phyloP scores from a whole-genome alignment of 2,329 filamentous ascomycete genomes.

The Chrysoporthe cubensis region DNA sequence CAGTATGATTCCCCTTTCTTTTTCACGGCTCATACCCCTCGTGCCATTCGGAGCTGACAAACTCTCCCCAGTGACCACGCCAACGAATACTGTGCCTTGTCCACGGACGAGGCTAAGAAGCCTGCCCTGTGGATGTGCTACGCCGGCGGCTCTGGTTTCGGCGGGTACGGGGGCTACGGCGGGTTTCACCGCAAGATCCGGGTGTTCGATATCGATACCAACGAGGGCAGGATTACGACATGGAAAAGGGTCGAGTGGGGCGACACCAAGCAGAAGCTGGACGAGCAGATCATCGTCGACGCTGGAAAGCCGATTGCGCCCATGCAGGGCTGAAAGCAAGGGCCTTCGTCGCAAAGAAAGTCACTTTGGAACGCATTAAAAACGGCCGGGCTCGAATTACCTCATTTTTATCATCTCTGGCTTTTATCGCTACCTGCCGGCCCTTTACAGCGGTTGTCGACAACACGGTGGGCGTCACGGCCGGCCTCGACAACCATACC shows the following conservation, averaged over 20 bases:
- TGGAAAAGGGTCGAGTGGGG: conserved; percentile 87
- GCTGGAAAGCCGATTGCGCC: conserved; percentile 53
- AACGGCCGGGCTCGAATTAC: neutral
- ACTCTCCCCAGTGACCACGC: conserved; percentile 72
- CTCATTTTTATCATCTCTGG: neutral
- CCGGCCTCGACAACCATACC: neutral
- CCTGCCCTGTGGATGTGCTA: conserved; percentile 97
- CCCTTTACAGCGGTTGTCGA: neutral
- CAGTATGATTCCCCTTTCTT: conserved; percentile 61
- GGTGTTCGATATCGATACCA: conserved; percentile 92
- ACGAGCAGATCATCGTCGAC: conserved; percentile 70
- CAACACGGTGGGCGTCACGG: neutral
- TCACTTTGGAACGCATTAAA: neutral
- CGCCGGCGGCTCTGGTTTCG: conserved; percentile 87
- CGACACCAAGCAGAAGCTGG: conserved; percentile 54
- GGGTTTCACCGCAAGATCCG: conserved; percentile 82
- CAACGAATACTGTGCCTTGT: conserved; percentile 92
- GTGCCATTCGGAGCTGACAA: conserved; percentile 31
- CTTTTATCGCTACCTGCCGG: neutral
- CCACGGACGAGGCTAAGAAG: conserved; percentile 54
- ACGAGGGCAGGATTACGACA: conserved; percentile 83
- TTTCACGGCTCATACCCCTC: neutral
- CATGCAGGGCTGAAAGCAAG: conserved; percentile 30
- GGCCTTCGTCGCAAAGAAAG: neutral
- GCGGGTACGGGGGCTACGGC: conserved; percentile 91